Evolutionary conservation across 768 basidiomycete species (phyloP).

Genomic region (Phylloporus arenicola): DNA sequence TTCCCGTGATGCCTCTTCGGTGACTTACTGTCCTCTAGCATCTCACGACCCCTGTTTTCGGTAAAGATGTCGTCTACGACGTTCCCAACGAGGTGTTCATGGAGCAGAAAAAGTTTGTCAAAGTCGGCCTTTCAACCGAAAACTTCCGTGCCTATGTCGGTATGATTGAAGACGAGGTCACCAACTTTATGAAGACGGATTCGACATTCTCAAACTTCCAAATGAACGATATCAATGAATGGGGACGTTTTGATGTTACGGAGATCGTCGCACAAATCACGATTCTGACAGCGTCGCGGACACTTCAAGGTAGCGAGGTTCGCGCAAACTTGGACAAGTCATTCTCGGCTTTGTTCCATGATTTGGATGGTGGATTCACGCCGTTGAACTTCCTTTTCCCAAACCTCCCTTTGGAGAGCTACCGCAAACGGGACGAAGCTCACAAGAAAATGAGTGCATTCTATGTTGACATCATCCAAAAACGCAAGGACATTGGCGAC

Average conservation of each 20-base stretch:
- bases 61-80: constrained; percentile 96
- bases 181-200: constrained; percentile 66
- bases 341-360: constrained; percentile 80
- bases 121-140: constrained; percentile 88
- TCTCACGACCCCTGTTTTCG: constrained; percentile 91
- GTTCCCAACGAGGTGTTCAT: constrained; percentile 94
- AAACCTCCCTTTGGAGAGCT: constrained; percentile 85
- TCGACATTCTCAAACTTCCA: constrained; percentile 57
- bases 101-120: constrained; percentile 99
- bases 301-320: constrained; percentile 91
- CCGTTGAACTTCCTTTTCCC: constrained; percentile 95
- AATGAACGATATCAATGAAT: constrained; percentile 62
- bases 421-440: constrained; percentile 82
- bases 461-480: constrained; percentile 80
- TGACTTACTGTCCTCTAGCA: constrained; percentile 44
- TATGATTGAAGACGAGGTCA: constrained; percentile 74
- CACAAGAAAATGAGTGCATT: constrained; percentile 93
- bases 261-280: constrained; percentile 81
- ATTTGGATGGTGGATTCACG: constrained; percentile 94
- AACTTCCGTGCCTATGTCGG: constrained; percentile 83
- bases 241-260: constrained; percentile 73
- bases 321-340: constrained; percentile 70
- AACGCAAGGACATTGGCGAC: constrained; percentile 50
- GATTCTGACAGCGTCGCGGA: constrained; percentile 89
- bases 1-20: not conserved